Evolutionary conservation across 306 rosid genomes (phyloP).

Genomic region (Senna siamea): DNA sequence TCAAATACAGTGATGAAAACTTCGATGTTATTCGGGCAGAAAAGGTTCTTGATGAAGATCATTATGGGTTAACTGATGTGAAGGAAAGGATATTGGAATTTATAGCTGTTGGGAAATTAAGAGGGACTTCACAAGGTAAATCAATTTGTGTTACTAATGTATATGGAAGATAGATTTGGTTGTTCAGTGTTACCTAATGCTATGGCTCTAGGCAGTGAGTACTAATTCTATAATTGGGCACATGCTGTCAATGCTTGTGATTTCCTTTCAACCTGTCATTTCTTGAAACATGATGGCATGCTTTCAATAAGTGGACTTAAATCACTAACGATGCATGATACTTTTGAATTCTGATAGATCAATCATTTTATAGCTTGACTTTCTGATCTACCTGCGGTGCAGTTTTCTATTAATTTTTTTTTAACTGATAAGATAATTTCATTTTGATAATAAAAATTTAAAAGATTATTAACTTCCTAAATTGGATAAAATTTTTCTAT

Average conservation of each 20-base stretch:
- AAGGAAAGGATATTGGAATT: conserved; percentile 64
- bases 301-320: conserved; percentile 30
- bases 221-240: background rate
- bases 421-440: conserved; percentile 9
- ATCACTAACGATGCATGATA: conserved; percentile 23
- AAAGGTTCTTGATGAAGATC: conserved; percentile 93
- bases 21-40: conserved; percentile 86
- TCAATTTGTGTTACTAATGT: conserved; percentile 25
- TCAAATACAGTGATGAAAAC: conserved; percentile 83
- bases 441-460: background rate
- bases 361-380: conserved; percentile 11
- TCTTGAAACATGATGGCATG: conserved; percentile 5
- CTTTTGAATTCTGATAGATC: background rate
- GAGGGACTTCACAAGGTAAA: conserved; percentile 92
- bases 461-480: background rate
- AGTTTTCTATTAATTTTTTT: conserved; percentile 22
- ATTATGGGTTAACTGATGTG: conserved; percentile 91
- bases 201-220: conserved; percentile 4
- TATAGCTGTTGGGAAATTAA: conserved; percentile 89
- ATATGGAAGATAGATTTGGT: conserved; percentile 23
- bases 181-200: conserved; percentile 18
- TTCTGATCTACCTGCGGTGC: conserved; percentile 2
- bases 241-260: background rate
- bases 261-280: background rate
- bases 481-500: conserved; percentile 30